A percentile compares a stretch with the other conserved stretches of the same genome.
Evolutionary conservation across 129 eudicot genomes (phyloP).

Genomic region (Saussurea involucrata): DNA sequence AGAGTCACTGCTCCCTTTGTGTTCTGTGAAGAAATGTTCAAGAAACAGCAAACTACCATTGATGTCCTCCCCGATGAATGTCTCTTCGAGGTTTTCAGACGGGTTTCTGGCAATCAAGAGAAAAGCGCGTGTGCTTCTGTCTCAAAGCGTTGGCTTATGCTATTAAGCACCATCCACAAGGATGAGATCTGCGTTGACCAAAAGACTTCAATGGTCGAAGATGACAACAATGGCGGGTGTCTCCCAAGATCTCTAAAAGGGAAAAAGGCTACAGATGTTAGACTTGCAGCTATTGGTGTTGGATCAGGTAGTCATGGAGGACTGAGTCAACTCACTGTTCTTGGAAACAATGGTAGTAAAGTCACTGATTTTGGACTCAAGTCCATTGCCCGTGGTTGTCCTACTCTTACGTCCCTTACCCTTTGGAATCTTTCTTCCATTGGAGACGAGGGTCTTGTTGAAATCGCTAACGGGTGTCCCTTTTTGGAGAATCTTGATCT

Average conservation of each 20-base stretch:
- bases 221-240: conserved; percentile 39
- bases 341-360: conserved; percentile 52
- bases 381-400: conserved; percentile 81
- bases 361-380: conserved; percentile 67
- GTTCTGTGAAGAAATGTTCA: conserved; percentile 32
- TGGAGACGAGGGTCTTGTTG: conserved; percentile 62
- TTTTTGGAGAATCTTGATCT: conserved; percentile 70
- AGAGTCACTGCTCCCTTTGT: conserved; percentile 55
- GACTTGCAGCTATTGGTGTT: conserved; percentile 82
- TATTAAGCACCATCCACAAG: conserved; percentile 47
- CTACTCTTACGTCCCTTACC: conserved; percentile 61
- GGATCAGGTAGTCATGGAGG: conserved; percentile 76
- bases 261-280: conserved; percentile 75
- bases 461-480: conserved; percentile 65
- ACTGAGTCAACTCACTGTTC: conserved; percentile 63
- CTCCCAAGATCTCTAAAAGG: conserved; percentile 73
- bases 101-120: conserved; percentile 55
- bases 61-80: conserved; percentile 82
- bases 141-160: conserved; percentile 82
- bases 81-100: conserved; percentile 67
- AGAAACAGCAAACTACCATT: conserved; percentile 42
- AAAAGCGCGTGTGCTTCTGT: conserved; percentile 65
- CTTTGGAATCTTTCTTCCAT: conserved; percentile 64
- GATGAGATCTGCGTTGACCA: conserved; percentile 30
- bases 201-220: conserved; percentile 7